Percentiles rank a stretch among this genome's conserved stretches.
Evolutionary conservation across 495 filamentous ascomycete species (phyloP).

Genomic region (Talaromyces proteolyticus): DNA sequence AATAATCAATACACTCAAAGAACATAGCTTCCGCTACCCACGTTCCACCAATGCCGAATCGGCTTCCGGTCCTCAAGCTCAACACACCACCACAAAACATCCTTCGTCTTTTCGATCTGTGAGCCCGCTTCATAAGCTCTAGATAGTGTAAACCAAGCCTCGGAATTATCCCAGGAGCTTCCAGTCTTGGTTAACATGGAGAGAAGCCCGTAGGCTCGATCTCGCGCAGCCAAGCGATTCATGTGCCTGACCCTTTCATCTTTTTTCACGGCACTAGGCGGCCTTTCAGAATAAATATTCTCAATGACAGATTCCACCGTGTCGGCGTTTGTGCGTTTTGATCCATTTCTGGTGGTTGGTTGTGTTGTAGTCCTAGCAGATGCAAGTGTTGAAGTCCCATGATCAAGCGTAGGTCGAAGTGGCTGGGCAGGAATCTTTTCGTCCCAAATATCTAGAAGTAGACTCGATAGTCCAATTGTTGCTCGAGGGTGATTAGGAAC

Average conservation of each 20-base stretch:
- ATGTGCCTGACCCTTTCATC: constrained; percentile 15
- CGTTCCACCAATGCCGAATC: constrained; percentile 42
- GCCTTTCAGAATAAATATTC: not conserved
- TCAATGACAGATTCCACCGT: constrained; percentile 6
- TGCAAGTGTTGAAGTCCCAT: constrained; percentile 16
- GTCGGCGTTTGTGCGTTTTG: constrained; percentile 7
- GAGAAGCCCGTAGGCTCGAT: constrained; percentile 79
- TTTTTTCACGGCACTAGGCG: constrained; percentile 15
- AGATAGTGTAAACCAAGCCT: constrained; percentile 88
- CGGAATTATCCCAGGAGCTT: constrained; percentile 86
- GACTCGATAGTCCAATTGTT: constrained; percentile 73
- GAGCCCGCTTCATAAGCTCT: constrained; percentile 78
- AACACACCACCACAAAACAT: constrained; percentile 65
- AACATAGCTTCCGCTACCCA: constrained; percentile 42
- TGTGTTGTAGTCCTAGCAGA: constrained; percentile 8
- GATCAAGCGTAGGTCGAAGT: constrained; percentile 23
- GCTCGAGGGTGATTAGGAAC: constrained; percentile 72
- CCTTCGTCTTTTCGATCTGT: constrained; percentile 76
- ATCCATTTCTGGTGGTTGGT: not conserved
- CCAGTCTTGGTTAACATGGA: constrained; percentile 76
- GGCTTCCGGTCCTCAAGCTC: constrained; percentile 52
- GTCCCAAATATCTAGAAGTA: constrained; percentile 81
- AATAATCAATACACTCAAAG: constrained; percentile 17
- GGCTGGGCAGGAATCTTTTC: constrained; percentile 48
- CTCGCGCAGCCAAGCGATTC: constrained; percentile 75